Conservation (phyloP, 2,329 filamentous ascomycete genomes). For the Verticillium nubilum region DNA sequence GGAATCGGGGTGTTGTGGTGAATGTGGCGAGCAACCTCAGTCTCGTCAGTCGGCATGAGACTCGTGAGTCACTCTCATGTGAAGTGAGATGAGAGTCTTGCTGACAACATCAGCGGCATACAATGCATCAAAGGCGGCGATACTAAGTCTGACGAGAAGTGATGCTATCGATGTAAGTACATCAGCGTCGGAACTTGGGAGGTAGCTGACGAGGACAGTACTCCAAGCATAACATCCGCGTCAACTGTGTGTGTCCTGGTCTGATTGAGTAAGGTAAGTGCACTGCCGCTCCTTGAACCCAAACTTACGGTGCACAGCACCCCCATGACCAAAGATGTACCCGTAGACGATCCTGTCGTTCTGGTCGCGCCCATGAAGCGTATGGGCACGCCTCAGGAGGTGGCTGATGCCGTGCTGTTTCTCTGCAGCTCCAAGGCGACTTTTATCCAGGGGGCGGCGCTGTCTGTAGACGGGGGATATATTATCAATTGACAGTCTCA, state of each 20-base stretch:
- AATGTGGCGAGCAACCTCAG: conserved; percentile 39
- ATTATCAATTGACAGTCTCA: conserved; percentile 7
- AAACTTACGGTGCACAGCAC: conserved; percentile 18
- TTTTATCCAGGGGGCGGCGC: conserved; percentile 36
- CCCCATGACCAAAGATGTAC: conserved; percentile 34
- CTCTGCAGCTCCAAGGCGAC: conserved; percentile 37
- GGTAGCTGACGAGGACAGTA: conserved; percentile 24
- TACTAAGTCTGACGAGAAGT: conserved; percentile 37
- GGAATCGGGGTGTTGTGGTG: conserved; percentile 34
- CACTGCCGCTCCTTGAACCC: neutral
- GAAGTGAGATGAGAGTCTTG: neutral
- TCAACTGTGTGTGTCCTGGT: conserved; percentile 41
- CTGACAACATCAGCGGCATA: conserved; percentile 29
- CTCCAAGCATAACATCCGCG: conserved; percentile 34
- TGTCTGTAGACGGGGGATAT: conserved; percentile 40
- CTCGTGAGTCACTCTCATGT: conserved; percentile 24
- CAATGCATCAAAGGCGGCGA: conserved; percentile 38
- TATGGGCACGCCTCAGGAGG: conserved; percentile 37
- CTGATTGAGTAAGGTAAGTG: conserved; percentile 36
- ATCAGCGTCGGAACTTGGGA: neutral
- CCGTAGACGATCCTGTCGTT: conserved; percentile 24
- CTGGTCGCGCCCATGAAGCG: conserved; percentile 29
- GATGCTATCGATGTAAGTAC: conserved; percentile 41
- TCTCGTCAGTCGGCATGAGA: conserved; percentile 32
- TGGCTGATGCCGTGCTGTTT: conserved; percentile 40